phyloP scores from a whole-genome alignment of 495 filamentous ascomycete species.

The Terfezia boudieri region DNA sequence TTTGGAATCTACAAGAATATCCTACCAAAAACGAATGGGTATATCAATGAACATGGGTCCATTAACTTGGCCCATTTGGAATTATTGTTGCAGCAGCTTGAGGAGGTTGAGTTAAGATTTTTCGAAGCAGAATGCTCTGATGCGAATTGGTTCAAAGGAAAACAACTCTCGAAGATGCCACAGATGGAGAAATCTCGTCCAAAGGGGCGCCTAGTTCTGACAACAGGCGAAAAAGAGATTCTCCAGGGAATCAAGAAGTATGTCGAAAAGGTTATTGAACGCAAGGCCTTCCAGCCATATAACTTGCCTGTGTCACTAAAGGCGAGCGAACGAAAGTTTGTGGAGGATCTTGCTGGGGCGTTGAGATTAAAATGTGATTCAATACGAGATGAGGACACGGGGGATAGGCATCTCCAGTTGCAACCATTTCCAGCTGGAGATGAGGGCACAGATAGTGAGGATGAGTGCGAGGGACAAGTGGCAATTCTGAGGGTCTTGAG shows the following conservation, averaged over 20 bases:
- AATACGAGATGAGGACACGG: constrained; percentile 54
- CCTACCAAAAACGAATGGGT: constrained; percentile 69
- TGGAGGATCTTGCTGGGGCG: constrained; percentile 65
- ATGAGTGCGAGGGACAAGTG: constrained; percentile 55
- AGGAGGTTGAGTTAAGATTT: constrained; percentile 65
- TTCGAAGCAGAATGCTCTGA: constrained; percentile 83
- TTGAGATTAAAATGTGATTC: constrained; percentile 58
- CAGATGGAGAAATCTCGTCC: constrained; percentile 35
- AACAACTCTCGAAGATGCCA: constrained; percentile 41
- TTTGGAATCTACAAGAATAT: constrained; percentile 90
- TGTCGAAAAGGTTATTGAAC: constrained; percentile 6
- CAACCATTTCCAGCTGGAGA: constrained; percentile 41
- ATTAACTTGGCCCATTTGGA: constrained; percentile 67
- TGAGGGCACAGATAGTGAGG: constrained; percentile 41
- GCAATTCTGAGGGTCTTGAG: constrained; percentile 66
- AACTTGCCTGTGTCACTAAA: constrained; percentile 54
- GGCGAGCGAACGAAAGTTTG: constrained; percentile 75
- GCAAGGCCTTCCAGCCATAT: constrained; percentile 26
- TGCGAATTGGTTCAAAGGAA: constrained; percentile 73
- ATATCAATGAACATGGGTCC: constrained; percentile 85
- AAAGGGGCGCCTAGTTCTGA: constrained; percentile 46
- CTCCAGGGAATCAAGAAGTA: constrained; percentile 63
- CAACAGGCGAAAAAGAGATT: constrained; percentile 56
- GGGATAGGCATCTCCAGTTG: constrained; percentile 56
- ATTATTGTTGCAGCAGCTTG: constrained; percentile 60